A percentile compares a stretch with the other conserved stretches of the same genome.
phyloP scores from a whole-genome alignment of 805 yeast genomes.

The Candida stauntonica region DNA sequence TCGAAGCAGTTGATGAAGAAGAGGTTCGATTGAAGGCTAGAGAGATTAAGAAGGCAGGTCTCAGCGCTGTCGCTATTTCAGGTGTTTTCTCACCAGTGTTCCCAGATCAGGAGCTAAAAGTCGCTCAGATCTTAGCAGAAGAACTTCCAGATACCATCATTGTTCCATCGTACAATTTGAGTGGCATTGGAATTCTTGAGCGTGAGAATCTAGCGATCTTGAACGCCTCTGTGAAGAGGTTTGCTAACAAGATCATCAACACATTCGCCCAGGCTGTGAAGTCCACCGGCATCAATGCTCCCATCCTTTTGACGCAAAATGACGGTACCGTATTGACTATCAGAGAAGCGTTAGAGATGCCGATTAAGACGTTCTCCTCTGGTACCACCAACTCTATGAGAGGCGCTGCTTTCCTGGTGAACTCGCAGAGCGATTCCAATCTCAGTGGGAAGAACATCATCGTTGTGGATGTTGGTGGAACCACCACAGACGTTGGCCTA shows the following conservation, averaged over 20 bases:
- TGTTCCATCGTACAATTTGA: slow-evolving; percentile 37
- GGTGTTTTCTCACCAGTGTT: slow-evolving; percentile 40
- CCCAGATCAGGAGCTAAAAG: slow-evolving; percentile 35
- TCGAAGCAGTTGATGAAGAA: slow-evolving; percentile 30
- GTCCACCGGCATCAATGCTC: slow-evolving; percentile 34
- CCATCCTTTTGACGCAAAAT: slow-evolving; percentile 42
- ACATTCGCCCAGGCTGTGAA: slow-evolving; percentile 37
- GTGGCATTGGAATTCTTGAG: slow-evolving; percentile 42
- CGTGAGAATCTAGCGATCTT: slow-evolving; percentile 45
- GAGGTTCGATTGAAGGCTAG: slow-evolving; percentile 29
- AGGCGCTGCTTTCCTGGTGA: slow-evolving; percentile 41
- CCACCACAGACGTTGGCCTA: slow-evolving; percentile 46
- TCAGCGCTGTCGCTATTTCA: slow-evolving; percentile 36
- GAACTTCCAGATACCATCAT: slow-evolving; percentile 33
- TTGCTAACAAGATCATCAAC: slow-evolving; percentile 38
- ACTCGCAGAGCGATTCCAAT: slow-evolving; percentile 3
- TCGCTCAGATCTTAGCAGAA: slow-evolving; percentile 30
- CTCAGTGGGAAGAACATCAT: slow-evolving; percentile 28
- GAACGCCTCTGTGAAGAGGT: slow-evolving; percentile 40
- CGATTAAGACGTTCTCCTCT: slow-evolving; percentile 45
- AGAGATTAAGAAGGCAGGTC: slow-evolving; percentile 30
- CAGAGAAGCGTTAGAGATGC: slow-evolving; percentile 36
- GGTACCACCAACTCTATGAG: slow-evolving; percentile 49
- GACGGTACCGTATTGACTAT: slow-evolving; percentile 46
- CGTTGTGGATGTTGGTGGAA: slow-evolving; percentile 48